Conservation (phyloP, 208 protist species). For the Porcisia deanei region DNA sequence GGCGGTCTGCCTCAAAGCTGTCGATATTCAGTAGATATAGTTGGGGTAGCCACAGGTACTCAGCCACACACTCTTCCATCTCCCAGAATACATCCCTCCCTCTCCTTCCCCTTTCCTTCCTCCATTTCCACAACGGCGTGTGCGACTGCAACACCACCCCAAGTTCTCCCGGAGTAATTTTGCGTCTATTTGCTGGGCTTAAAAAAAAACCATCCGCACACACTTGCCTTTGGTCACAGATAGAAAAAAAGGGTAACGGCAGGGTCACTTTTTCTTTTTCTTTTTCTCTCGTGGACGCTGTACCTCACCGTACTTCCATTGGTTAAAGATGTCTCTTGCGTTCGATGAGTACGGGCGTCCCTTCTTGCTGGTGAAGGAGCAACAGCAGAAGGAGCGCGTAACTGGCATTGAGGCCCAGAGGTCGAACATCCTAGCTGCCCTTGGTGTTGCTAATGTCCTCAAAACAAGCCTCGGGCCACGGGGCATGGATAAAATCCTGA, state of each 20-base stretch:
- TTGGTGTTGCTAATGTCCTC: conserved; percentile 96
- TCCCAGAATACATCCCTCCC: too few species aligned
- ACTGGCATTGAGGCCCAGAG: conserved; percentile 98
- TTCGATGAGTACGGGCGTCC: conserved; percentile 99
- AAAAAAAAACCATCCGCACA: too few species aligned
- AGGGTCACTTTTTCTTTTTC: not conserved
- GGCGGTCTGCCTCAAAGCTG: too few species aligned
- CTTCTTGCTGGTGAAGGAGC: conserved; percentile 99
- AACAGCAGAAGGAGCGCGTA: conserved; percentile 95
- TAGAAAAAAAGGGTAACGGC: not conserved
- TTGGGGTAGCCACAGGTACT: too few species aligned
- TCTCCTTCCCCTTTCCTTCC: too few species aligned
- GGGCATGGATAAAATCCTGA: conserved; percentile 98
- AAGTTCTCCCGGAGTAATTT: too few species aligned
- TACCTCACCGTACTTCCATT: not conserved
- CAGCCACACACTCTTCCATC: too few species aligned
- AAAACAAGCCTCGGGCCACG: conserved; percentile 98
- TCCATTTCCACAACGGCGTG: not conserved
- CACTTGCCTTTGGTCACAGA: too few species aligned
- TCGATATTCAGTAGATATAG: too few species aligned
- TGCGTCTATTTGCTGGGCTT: too few species aligned
- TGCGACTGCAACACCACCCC: too few species aligned
- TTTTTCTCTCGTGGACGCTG: not conserved
- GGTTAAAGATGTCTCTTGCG: conserved; percentile 77
- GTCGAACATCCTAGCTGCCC: conserved; percentile 98